Base-by-base conservation (phyloP, 495 filamentous ascomycete genomes). In the Bacidia gigantensis region DNA sequence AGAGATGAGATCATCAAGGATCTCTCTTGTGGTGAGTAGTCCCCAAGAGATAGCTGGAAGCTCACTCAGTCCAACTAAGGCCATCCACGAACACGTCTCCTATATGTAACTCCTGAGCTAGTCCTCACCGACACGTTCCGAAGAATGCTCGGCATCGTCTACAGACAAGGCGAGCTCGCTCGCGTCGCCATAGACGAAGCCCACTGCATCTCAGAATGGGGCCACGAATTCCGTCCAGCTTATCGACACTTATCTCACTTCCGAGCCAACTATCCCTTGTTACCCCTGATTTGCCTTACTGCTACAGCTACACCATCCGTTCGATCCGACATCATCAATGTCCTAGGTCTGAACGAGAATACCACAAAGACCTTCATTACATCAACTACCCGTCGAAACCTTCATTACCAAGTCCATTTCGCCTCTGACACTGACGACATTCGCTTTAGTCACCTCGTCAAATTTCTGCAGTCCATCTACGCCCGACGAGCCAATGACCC, bases 191-290 rank as follows among this genome's bases (percentile, higher is more conserved):
- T 97, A 44, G 90, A 97, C 66, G 90, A 97, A 68, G 90, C 90
- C 12, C 90, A 97, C 63, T 96, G 90, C 64, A 95, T 97, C 56
- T 89, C 84, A 10, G 89, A 97, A 80, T 97, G 90, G 90, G 90
- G 90, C 17, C 89, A 97, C 63, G 90, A 97, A 64, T 97, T 97
- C 60, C 84, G 90, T n/a, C 84, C 84, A 17, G 82, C 87, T 26
- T 96, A 95, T 67, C 86, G 87, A 58, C 75, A 82, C 22, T 76
- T 97, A n/a, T 80, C 79, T 5, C 95, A 85, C 80, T 94, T 97
- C 70, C 86, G 84, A 54, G 71, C 75, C 24, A 79, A 79, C 20
- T 84, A 86, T 53, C 89, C 89, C 0, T 72, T 82, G 24, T 86
- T 95, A 0, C 88, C 90, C 21, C 82, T 96, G 26, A 94, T 89